Evolutionary conservation across 345 rosid species (phyloP).

Genomic region (Mangifera indica): DNA sequence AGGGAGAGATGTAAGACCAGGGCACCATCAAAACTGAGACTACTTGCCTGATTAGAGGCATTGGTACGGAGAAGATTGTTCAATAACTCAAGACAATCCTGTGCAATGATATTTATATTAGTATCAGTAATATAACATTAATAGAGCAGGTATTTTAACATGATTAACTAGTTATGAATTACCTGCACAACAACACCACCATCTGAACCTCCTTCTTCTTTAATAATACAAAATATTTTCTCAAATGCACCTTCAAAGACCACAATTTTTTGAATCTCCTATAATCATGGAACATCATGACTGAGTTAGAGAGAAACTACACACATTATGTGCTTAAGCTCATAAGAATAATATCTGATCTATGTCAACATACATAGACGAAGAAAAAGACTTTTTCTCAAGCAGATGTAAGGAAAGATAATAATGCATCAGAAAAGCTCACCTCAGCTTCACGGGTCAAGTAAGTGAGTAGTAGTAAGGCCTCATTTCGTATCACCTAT

Average conservation of each 20-base stretch:
- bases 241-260: constrained; percentile 99
- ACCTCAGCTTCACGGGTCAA: constrained; percentile 98
- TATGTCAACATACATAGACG: neutral
- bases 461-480: constrained; percentile 88
- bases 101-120: constrained; percentile 22
- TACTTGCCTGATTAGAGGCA: constrained; percentile 80
- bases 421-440: constrained; percentile 18
- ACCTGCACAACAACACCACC: constrained; percentile 99
- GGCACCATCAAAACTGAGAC: constrained; percentile 17
- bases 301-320: constrained; percentile 22
- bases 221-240: constrained; percentile 87
- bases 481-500: constrained; percentile 94
- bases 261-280: constrained; percentile 98
- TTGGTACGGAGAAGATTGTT: constrained; percentile 85
- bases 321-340: neutral
- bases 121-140: constrained; percentile 5
- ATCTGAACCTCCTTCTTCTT: constrained; percentile 95
- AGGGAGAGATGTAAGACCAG: constrained; percentile 7
- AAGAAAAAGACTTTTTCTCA: neutral
- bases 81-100: constrained; percentile 93
- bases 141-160: constrained; percentile 15
- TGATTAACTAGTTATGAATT: constrained; percentile 14
- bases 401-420: neutral
- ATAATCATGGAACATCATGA: constrained; percentile 22
- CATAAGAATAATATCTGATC: neutral